Evolutionary conservation across 2,329 filamentous ascomycete species (phyloP).

Genomic region (Fusarium tjaetaba): DNA sequence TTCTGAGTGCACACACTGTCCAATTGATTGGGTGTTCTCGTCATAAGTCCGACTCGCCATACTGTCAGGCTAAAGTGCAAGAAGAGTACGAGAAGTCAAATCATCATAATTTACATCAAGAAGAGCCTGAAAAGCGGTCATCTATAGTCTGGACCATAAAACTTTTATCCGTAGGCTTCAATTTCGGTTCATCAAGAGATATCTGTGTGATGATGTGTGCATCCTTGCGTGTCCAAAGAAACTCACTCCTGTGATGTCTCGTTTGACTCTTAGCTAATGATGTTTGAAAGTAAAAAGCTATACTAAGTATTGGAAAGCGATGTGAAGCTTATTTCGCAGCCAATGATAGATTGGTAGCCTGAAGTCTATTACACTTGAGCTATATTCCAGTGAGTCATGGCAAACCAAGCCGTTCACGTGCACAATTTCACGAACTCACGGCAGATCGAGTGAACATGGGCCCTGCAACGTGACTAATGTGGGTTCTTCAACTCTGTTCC

Average conservation of each 20-base stretch:
- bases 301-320: neutral
- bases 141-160: neutral
- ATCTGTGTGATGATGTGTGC: neutral
- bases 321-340: neutral
- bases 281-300: neutral
- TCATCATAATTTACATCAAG: too few relatives aligned
- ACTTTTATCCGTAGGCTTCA: too few relatives aligned
- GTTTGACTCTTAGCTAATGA: too few relatives aligned
- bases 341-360: neutral
- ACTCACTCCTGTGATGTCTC: too few relatives aligned
- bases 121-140: neutral
- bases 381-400: neutral
- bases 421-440: neutral
- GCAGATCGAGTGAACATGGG: neutral
- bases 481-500: neutral
- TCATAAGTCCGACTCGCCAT: neutral
- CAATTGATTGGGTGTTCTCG: neutral
- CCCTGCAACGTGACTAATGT: neutral
- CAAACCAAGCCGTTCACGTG: neutral
- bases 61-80: too few relatives aligned
- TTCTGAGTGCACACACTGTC: fast-evolving
- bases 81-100: neutral
- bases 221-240: neutral
- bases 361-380: neutral
- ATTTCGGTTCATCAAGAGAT: neutral